Percentiles rank a stretch among this genome's conserved stretches.
Evolutionary conservation across 2,329 filamentous ascomycete species (phyloP).

Genomic region (Bipolaris victoriae): DNA sequence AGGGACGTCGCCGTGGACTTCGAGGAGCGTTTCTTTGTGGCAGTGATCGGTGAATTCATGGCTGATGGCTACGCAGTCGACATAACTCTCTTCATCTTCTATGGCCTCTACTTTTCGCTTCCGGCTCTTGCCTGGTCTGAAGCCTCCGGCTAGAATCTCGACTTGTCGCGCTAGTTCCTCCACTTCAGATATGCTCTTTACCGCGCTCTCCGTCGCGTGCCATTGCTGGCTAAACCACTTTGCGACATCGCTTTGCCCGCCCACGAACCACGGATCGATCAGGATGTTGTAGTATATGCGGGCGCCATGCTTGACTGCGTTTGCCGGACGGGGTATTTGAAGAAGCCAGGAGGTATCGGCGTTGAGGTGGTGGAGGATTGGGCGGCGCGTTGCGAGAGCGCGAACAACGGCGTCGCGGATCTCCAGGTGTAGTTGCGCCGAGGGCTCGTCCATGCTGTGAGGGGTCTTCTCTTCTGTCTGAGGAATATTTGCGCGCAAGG

Average conservation of each 20-base stretch:
- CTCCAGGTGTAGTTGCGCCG: slow-evolving; percentile 52
- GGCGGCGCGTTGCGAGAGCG: slow-evolving; percentile 53
- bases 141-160: slow-evolving; percentile 52
- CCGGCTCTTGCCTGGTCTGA: slow-evolving; percentile 25
- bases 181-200: slow-evolving; percentile 63
- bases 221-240: slow-evolving; percentile 70
- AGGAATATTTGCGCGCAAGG: neutral
- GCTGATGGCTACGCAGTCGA: slow-evolving; percentile 66
- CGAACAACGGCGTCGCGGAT: slow-evolving; percentile 50
- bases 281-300: slow-evolving; percentile 67
- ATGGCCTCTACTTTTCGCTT: slow-evolving; percentile 17
- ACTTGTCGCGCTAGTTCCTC: slow-evolving; percentile 59
- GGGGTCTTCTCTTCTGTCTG: neutral
- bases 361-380: slow-evolving; percentile 68
- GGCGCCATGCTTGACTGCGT: slow-evolving; percentile 49
- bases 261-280: slow-evolving; percentile 69
- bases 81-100: slow-evolving; percentile 44
- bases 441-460: slow-evolving; percentile 41
- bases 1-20: slow-evolving; percentile 61
- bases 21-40: slow-evolving; percentile 65
- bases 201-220: slow-evolving; percentile 62
- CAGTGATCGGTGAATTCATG: slow-evolving; percentile 75
- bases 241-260: slow-evolving; percentile 67
- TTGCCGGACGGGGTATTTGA: slow-evolving; percentile 64
- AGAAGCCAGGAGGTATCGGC: slow-evolving; percentile 71